These are phyloP conservation scores for Penicillium concentricum DNA, from an alignment of 2,329 filamentous ascomycete genomes.

Conservation along the genomic window DNA sequence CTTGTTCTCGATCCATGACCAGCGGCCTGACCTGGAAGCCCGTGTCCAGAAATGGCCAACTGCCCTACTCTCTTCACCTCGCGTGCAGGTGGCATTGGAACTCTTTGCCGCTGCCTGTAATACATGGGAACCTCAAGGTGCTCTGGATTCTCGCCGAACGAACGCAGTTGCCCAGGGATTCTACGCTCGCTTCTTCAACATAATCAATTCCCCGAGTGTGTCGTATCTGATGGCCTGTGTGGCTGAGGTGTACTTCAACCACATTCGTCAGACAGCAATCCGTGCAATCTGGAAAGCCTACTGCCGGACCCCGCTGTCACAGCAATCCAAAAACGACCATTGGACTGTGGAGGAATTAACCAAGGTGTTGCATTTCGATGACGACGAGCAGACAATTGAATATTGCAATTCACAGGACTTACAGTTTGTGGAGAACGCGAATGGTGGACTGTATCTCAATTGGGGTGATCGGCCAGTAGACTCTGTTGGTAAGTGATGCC, in stretches of 20 bases:
- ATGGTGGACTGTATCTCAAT: slow-evolving; percentile 53
- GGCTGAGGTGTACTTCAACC: slow-evolving; percentile 62
- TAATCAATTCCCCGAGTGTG: slow-evolving; percentile 54
- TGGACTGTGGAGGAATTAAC: slow-evolving; percentile 57
- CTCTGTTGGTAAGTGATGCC: slow-evolving; percentile 42
- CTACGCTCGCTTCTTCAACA: slow-evolving; percentile 57
- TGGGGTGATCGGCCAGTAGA: slow-evolving; percentile 47
- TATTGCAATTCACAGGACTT: slow-evolving; percentile 58
- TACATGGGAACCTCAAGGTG: slow-evolving; percentile 52
- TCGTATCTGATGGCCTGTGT: slow-evolving; percentile 65
- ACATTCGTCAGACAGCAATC: slow-evolving; percentile 57
- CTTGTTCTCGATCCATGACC: slow-evolving; percentile 54
- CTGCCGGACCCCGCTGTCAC: slow-evolving; percentile 49
- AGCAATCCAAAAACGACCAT: slow-evolving; percentile 51
- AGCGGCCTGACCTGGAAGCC: slow-evolving; percentile 56
- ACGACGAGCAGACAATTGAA: slow-evolving; percentile 51
- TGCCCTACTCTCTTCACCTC: slow-evolving; percentile 50
- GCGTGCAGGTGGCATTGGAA: slow-evolving; percentile 57
- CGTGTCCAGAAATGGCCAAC: slow-evolving; percentile 57
- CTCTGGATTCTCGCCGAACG: slow-evolving; percentile 48
- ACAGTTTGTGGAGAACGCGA: slow-evolving; percentile 46
- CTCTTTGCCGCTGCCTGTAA: slow-evolving; percentile 58
- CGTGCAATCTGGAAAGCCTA: slow-evolving; percentile 56
- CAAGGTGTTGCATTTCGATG: slow-evolving; percentile 56
- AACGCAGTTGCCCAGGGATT: slow-evolving; percentile 59